Evolutionary conservation across 345 rosid genomes (phyloP).

Genomic region (Salix caprea): DNA sequence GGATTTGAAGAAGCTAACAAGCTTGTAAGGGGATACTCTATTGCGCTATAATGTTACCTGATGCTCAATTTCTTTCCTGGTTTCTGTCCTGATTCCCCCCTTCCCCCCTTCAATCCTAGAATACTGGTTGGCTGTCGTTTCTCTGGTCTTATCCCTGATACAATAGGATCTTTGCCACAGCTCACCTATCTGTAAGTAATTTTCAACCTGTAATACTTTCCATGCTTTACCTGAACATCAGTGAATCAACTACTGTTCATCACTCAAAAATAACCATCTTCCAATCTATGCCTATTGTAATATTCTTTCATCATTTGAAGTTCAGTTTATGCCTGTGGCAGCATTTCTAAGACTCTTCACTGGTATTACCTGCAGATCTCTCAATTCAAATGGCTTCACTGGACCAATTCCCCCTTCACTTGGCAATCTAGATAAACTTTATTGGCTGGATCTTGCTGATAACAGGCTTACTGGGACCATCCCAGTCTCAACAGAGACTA

Average conservation of each 20-base stretch:
- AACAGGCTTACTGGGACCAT: constrained; percentile 63
- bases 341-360: not conserved
- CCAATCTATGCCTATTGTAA: not conserved
- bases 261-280: not conserved
- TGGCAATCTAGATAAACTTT: constrained; percentile 54
- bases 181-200: constrained; percentile 57
- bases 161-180: constrained; percentile 52
- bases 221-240: not conserved
- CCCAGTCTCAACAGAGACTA: constrained; percentile 66
- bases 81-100: not conserved
- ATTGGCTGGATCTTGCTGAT: constrained; percentile 85
- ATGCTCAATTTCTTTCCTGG: not conserved
- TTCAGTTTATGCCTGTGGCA: not conserved
- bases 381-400: constrained; percentile 62
- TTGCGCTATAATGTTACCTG: not conserved
- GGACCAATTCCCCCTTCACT: constrained; percentile 74
- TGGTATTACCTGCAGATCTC: constrained; percentile 47
- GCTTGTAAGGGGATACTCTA: constrained; percentile 49
- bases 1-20: constrained; percentile 44
- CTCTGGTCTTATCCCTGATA: constrained; percentile 59
- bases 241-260: not conserved
- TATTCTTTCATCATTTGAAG: not conserved
- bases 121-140: constrained; percentile 70
- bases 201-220: not conserved
- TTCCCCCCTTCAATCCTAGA: constrained; percentile 33